phyloP scores from a whole-genome alignment of 371 early-diverging fungal genomes.

The Rhizopus arrhizus region DNA sequence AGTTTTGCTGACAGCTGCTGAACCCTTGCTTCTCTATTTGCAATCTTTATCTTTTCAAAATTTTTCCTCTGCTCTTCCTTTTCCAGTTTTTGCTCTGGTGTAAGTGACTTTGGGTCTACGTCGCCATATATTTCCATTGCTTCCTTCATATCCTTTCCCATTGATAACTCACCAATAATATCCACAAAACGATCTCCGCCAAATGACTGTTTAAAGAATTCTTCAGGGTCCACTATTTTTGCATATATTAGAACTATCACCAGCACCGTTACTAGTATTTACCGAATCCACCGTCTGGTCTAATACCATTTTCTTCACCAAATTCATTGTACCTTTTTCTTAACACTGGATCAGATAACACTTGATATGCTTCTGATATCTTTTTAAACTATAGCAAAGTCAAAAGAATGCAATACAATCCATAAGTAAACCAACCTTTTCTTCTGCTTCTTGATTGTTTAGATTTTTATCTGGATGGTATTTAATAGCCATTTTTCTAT shows the following conservation, averaged over 20 bases:
- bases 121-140: conserved; percentile 71
- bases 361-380: conserved; percentile 92
- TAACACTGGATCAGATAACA: conserved; percentile 80
- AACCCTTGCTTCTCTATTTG: conserved; percentile 73
- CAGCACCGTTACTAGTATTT: conserved; percentile 5
- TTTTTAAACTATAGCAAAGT: conserved; percentile 68
- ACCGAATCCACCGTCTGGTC: conserved; percentile 72
- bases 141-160: conserved; percentile 87
- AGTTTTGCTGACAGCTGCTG: conserved; percentile 71
- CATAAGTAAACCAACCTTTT: conserved; percentile 55
- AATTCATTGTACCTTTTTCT: conserved; percentile 83
- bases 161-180: conserved; percentile 95
- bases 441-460: conserved; percentile 80
- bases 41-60: conserved; percentile 47
- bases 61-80: conserved; percentile 51
- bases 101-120: conserved; percentile 36
- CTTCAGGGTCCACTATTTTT: conserved; percentile 78
- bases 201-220: conserved; percentile 93
- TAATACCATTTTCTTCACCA: conserved; percentile 66
- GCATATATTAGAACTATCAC: neutral
- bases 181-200: conserved; percentile 94
- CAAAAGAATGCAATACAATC: neutral
- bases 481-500: conserved; percentile 87
- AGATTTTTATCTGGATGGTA: conserved; percentile 96
- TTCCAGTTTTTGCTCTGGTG: conserved; percentile 66